These are phyloP conservation scores for Lactarius tabidus DNA, from an alignment of 768 basidiomycete species.

Conservation along the genomic window DNA sequence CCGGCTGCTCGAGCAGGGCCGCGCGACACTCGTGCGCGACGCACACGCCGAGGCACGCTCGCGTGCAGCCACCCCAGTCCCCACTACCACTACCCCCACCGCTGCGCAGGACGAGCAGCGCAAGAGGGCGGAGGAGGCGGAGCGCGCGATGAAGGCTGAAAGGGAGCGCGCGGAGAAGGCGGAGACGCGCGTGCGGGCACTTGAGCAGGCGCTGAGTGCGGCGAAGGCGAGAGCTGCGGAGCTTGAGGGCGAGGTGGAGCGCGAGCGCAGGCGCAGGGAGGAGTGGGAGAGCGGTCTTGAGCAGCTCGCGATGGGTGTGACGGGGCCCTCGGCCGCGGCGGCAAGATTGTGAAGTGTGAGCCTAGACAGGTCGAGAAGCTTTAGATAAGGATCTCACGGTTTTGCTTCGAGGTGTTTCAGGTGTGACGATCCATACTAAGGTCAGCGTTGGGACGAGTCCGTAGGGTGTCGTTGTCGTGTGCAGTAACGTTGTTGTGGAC, in stretches of 20 bases:
- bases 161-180: constrained; percentile 11
- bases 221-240: neutral
- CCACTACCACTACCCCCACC: neutral
- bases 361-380: neutral
- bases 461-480: neutral
- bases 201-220: neutral
- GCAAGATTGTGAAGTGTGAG: neutral
- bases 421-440: neutral
- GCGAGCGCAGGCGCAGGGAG: constrained; percentile 3
- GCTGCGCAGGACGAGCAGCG: neutral
- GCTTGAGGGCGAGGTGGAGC: neutral
- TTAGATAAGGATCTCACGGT: neutral
- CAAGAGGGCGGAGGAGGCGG: neutral
- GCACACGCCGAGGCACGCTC: neutral
- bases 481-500: neutral
- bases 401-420: neutral
- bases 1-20: constrained; percentile 9
- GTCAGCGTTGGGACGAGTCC: neutral
- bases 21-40: constrained; percentile 2
- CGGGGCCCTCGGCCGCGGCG: neutral
- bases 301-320: constrained; percentile 12
- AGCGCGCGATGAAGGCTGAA: neutral
- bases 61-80: neutral
- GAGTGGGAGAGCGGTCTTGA: constrained; percentile 17
- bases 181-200: neutral